phyloP scores from a whole-genome alignment of 1,284 basidiomycete species.

The Rhodotorula sp. region DNA sequence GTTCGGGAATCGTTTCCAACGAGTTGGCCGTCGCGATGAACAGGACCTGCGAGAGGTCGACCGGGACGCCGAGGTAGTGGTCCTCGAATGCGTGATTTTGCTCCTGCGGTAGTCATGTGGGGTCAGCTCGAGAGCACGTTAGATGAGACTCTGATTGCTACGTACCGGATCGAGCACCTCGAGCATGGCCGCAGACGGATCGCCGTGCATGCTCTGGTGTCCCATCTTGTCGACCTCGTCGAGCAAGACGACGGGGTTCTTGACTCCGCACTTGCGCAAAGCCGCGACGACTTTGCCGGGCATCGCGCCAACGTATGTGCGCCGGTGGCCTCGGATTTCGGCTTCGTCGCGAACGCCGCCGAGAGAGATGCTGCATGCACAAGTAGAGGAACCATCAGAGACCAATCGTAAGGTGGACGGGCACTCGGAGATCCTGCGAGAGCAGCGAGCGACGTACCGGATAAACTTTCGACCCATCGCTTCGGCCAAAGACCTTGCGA shows the following conservation, averaged over 20 bases:
- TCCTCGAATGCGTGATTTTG: slow-evolving; percentile 52
- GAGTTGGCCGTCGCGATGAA: slow-evolving; percentile 54
- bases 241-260: slow-evolving; percentile 52
- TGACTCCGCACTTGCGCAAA: slow-evolving; percentile 49
- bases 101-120: slow-evolving; percentile 41
- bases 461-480: slow-evolving; percentile 68
- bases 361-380: slow-evolving; percentile 43
- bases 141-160: not conserved
- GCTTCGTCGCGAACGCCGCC: slow-evolving; percentile 53
- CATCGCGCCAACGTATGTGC: slow-evolving; percentile 50
- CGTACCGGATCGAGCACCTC: slow-evolving; percentile 46
- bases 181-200: slow-evolving; percentile 52
- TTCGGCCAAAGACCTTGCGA: slow-evolving; percentile 57
- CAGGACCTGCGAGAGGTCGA: slow-evolving; percentile 47
- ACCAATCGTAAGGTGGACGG: no score
- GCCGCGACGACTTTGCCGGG: slow-evolving; percentile 62
- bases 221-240: slow-evolving; percentile 54
- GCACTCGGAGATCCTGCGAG: no score
- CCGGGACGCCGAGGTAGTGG: slow-evolving; percentile 48
- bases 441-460: no score
- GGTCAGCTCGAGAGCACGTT: not conserved
- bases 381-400: not conserved
- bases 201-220: slow-evolving; percentile 49
- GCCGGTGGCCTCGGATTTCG: slow-evolving; percentile 50
- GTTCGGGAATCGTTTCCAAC: slow-evolving; percentile 51